Evolutionary conservation across 2,329 filamentous ascomycete genomes (phyloP).

Genomic region (Sordariomycetes sp.): DNA sequence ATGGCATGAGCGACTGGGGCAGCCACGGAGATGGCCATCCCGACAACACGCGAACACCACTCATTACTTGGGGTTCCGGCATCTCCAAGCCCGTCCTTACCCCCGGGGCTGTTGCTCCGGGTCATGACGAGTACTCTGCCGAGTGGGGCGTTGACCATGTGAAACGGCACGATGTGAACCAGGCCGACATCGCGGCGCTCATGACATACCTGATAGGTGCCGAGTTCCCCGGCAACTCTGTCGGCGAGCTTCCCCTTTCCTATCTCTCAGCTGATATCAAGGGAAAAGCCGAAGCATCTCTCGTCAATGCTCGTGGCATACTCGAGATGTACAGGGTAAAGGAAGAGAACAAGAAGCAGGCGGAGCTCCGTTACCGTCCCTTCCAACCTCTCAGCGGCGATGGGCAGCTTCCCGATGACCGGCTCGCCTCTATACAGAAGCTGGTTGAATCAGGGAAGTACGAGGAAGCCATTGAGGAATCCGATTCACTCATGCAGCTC

Average conservation of each 20-base stretch:
- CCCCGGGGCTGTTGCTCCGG: constrained; percentile 48
- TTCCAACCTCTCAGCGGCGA: constrained; percentile 59
- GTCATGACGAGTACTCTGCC: constrained; percentile 83
- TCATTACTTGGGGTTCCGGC: constrained; percentile 90
- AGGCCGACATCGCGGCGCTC: constrained; percentile 87
- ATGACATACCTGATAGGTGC: constrained; percentile 89
- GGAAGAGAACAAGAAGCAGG: constrained; percentile 69
- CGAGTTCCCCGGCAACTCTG: constrained; percentile 91
- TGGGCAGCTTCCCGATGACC: constrained; percentile 52
- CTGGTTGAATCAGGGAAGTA: constrained; percentile 57
- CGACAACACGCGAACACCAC: constrained; percentile 87
- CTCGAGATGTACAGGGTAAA: constrained; percentile 96
- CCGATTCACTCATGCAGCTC: constrained; percentile 64
- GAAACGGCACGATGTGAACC: constrained; percentile 79
- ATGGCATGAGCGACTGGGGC: constrained; percentile 99
- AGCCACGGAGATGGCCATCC: constrained; percentile 97
- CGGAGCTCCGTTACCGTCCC: constrained; percentile 66
- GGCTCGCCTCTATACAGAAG: constrained; percentile 55
- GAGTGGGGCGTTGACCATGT: constrained; percentile 80
- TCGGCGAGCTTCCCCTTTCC: constrained; percentile 79
- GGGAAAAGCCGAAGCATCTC: constrained; percentile 73
- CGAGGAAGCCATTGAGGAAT: constrained; percentile 70
- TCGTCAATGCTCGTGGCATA: constrained; percentile 78
- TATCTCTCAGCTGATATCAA: constrained; percentile 63
- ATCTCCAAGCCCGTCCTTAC: constrained; percentile 62